Conservation (phyloP, 495 filamentous ascomycete genomes). For the Lophiostoma macrostomum region DNA sequence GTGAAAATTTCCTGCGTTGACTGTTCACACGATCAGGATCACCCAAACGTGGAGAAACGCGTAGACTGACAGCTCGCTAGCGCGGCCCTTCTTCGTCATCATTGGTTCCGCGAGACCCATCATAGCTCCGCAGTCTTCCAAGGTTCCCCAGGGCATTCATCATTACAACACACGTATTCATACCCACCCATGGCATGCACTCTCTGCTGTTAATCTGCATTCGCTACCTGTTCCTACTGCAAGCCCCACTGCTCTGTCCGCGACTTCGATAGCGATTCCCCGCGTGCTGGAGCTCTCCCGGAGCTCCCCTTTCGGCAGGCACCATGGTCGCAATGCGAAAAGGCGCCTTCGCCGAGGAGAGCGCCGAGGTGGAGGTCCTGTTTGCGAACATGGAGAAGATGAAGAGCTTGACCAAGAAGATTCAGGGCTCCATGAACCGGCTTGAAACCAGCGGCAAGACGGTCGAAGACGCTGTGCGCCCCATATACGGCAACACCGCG, state of each 20-base stretch:
- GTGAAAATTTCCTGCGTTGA: no score
- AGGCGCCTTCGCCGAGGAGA: conserved; percentile 61
- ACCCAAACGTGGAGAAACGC: no score
- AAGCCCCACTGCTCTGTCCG: neutral
- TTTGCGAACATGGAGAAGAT: conserved; percentile 65
- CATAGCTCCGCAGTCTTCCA: no score
- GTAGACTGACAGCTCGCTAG: no score
- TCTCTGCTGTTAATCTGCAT: no score
- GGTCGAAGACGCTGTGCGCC: conserved; percentile 87
- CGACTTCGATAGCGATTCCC: neutral
- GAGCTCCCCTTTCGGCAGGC: conserved; percentile 18
- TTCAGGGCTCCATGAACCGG: conserved; percentile 78
- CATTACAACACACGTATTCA: no score
- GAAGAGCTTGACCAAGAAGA: conserved; percentile 81
- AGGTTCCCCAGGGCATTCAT: no score
- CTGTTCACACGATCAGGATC: no score
- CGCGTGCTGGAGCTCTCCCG: conserved; percentile 4
- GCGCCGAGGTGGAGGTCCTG: conserved; percentile 67
- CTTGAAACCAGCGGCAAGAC: conserved; percentile 83
- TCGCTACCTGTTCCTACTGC: neutral
- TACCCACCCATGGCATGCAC: no score
- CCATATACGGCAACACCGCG: conserved; percentile 89
- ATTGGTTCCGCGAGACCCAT: no score
- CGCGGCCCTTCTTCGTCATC: no score
- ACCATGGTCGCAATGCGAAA: conserved; percentile 35